Conservation (phyloP, 768 basidiomycete species). For the Serendipita indica region DNA sequence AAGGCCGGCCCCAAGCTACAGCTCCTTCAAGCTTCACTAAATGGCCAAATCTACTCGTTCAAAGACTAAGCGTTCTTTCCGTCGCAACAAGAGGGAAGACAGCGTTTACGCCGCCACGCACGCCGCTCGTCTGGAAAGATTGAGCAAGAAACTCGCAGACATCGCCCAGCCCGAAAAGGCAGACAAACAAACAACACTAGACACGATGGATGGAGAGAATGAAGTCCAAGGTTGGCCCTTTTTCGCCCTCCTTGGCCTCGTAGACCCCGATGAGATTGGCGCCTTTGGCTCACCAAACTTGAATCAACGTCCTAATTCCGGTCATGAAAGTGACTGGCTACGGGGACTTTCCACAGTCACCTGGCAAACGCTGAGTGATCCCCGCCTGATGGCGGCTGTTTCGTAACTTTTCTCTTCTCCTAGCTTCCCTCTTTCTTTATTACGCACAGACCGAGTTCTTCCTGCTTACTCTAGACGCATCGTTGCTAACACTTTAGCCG, state of each 20-base stretch:
- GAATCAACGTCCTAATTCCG: neutral
- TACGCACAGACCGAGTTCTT: neutral
- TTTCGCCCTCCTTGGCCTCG: neutral
- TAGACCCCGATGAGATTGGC: neutral
- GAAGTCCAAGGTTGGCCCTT: constrained; percentile 15
- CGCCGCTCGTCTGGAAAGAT: constrained; percentile 59
- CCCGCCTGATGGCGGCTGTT: neutral
- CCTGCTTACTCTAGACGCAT: neutral
- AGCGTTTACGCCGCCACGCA: constrained; percentile 63
- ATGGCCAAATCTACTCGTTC: constrained; percentile 81
- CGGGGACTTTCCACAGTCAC: neutral
- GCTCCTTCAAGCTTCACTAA: neutral
- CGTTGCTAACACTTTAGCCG: neutral
- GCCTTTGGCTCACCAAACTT: neutral
- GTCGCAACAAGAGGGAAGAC: constrained; percentile 56
- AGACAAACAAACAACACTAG: constrained; percentile 31
- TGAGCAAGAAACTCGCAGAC: constrained; percentile 46
- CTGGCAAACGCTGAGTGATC: neutral
- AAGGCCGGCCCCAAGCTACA: neutral
- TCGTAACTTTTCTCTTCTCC: neutral
- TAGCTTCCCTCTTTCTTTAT: neutral
- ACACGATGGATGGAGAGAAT: constrained; percentile 20
- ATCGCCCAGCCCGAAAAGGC: constrained; percentile 12
- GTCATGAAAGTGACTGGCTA: neutral
- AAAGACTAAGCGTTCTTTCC: constrained; percentile 65